Evolutionary conservation across 2,329 filamentous ascomycete species (phyloP).

Genomic region (Monilinia aucupariae): DNA sequence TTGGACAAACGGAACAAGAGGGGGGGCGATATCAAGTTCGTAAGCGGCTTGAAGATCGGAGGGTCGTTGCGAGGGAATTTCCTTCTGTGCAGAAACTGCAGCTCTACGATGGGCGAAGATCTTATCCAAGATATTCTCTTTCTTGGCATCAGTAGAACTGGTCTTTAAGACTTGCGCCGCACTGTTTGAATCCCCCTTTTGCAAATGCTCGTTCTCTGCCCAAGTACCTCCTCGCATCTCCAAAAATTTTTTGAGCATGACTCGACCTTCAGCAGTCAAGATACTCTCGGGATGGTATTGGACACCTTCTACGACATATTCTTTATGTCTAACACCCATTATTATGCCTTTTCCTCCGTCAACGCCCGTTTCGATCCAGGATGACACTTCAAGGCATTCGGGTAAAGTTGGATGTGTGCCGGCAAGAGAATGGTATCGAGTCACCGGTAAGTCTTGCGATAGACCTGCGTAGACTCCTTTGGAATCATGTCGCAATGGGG

Average conservation of each 20-base stretch:
- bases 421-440: conserved; percentile 91
- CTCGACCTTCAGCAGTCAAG: conserved; percentile 77
- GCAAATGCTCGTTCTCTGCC: conserved; percentile 66
- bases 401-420: conserved; percentile 86
- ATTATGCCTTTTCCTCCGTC: conserved; percentile 81
- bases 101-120: conserved; percentile 81
- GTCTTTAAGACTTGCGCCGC: conserved; percentile 23
- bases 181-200: conserved; percentile 38
- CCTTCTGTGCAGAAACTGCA: conserved; percentile 73
- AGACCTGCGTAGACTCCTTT: conserved; percentile 90
- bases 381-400: conserved; percentile 79
- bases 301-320: conserved; percentile 86
- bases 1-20: conserved; percentile 72
- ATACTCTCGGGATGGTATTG: conserved; percentile 99
- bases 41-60: conserved; percentile 83
- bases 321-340: conserved; percentile 93
- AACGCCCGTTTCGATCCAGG: conserved; percentile 72
- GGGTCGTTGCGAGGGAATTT: conserved; percentile 76
- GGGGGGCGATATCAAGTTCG: conserved; percentile 76
- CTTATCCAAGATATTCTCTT: conserved; percentile 79
- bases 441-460: conserved; percentile 76
- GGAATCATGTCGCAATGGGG: conserved; percentile 77
- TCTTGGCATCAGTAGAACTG: conserved; percentile 44
- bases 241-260: conserved; percentile 91
- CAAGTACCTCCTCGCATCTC: conserved; percentile 85